Evolutionary conservation across 192 early-diverging fungal species (phyloP), one percentile per base, ranked within the genome.

Genomic region (Cladochytrium replicatum): DNA sequence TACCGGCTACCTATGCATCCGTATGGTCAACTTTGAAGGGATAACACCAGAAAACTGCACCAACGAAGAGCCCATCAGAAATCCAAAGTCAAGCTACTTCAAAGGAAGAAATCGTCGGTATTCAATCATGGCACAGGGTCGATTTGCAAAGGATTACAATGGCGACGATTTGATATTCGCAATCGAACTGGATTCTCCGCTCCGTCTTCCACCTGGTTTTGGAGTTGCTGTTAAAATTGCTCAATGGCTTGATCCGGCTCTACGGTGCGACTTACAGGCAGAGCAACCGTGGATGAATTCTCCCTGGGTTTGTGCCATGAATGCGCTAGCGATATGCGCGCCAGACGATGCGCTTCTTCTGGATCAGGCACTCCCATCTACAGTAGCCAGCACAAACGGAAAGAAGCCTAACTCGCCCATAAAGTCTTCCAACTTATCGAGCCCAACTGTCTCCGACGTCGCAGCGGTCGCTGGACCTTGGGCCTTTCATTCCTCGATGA

Each of bases 131-230:
- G 17, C 63, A 2, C 67, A 69, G 58, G 67, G 67, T 2, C 30
- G 67, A 2, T 69, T 66, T 32, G 61, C 56, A 48, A 37, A 61
- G 30, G 32, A 15, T 5, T 67, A 42, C 42, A 56, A 57, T 15
- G 67, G 67, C n/a, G 67, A 69, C 32, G 64, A 69, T 9, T 6
- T 69, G 3, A 25, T 69, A 6, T 69, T 68, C 48, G 65, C 64
- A 15, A 29, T 55, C 8, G 63, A 69, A 37, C 49, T 51, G 19
- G 54, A 67, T 21, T 26, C 11, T 3, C 54, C 54, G 15, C n/a
- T 66, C 22, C 50, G 64, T 19, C 17, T 32, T 8, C 64, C 67
- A 2, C 30, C 55, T 15, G 64, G 58, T 7, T 39, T 45, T 7
- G 32, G 46, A 19, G 13, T 68, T 2, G 64, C 32, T 29, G n/a